A percentile compares a stretch with the other conserved stretches of the same genome.
Evolutionary conservation across 306 rosid species (phyloP).

Genomic region (Lathyrus aphaca): DNA sequence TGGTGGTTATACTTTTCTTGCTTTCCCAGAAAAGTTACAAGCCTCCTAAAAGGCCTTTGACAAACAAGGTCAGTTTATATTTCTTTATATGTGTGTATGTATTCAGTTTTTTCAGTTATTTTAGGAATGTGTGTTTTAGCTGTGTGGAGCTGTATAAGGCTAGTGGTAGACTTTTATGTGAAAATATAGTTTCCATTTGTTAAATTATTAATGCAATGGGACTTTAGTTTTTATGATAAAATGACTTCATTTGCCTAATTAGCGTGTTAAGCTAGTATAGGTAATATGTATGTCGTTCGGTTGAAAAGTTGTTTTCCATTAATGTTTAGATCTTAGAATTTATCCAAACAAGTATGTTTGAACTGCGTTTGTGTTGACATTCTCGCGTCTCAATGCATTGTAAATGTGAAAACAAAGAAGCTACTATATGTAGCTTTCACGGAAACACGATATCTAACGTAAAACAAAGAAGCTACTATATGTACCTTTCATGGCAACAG

Average conservation of each 20-base stretch:
- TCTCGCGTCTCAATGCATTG: too few species aligned
- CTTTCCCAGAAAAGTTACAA: conserved; percentile 97
- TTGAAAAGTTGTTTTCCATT: conserved; percentile 1
- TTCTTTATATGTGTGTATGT: not conserved
- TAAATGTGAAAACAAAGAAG: too few species aligned
- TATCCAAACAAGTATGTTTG: not conserved
- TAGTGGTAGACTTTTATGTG: not conserved
- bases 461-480: too few species aligned
- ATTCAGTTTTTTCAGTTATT: conserved; percentile 4
- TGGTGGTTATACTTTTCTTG: conserved; percentile 80
- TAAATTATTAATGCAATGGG: not conserved
- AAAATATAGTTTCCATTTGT: conserved; percentile 5
- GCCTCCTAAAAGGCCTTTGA: conserved; percentile 92
- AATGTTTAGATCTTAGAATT: conserved; percentile 28
- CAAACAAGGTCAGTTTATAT: conserved; percentile 66
- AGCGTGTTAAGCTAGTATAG: conserved; percentile 5
- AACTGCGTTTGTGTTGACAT: too few species aligned
- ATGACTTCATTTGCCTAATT: conserved; percentile 18
- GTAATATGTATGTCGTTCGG: conserved; percentile 3
- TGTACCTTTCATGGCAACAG: too few species aligned
- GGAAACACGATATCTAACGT: too few species aligned
- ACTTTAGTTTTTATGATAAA: conserved; percentile 1
- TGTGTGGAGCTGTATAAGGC: conserved; percentile 3
- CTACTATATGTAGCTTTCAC: too few species aligned
- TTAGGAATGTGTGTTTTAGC: conserved; percentile 10